Conservation (phyloP, 2,329 filamentous ascomycete species). For the Kalmusia sp. region DNA sequence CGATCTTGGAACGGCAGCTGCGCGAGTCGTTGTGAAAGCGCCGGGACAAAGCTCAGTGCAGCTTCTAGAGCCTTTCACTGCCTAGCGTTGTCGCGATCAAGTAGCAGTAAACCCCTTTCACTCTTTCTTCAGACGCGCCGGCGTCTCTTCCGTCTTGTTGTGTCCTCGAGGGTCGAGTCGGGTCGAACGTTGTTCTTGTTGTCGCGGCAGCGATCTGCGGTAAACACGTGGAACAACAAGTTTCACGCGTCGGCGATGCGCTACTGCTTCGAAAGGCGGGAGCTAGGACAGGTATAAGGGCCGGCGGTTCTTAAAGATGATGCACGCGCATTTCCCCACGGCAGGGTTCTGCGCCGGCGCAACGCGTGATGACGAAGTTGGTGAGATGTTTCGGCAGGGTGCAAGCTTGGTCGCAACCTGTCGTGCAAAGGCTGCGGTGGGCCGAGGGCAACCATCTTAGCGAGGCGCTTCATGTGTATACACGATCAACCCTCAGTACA, state of each 20-base stretch:
- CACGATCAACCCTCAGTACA: no score
- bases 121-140: neutral
- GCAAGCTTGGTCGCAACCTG: constrained; percentile 19
- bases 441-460: no score
- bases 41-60: neutral
- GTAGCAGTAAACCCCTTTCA: no score
- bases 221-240: constrained; percentile 33
- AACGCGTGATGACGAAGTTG: constrained; percentile 16
- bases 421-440: no score
- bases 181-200: constrained; percentile 17
- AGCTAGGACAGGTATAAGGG: constrained; percentile 14
- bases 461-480: no score
- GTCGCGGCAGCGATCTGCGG: constrained; percentile 18
- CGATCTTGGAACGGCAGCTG: neutral
- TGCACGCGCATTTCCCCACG: constrained; percentile 23
- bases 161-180: constrained; percentile 16
- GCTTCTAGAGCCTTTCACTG: neutral
- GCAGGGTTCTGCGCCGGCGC: constrained; percentile 3
- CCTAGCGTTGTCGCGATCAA: no score
- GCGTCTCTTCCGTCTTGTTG: constrained; percentile 14
- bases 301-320: constrained; percentile 13
- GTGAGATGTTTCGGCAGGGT: constrained; percentile 17
- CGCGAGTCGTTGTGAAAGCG: neutral
- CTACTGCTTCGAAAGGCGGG: constrained; percentile 17
- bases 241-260: constrained; percentile 33